Conservation (phyloP, 2,329 filamentous ascomycete genomes). For the Fusarium nematophilum region DNA sequence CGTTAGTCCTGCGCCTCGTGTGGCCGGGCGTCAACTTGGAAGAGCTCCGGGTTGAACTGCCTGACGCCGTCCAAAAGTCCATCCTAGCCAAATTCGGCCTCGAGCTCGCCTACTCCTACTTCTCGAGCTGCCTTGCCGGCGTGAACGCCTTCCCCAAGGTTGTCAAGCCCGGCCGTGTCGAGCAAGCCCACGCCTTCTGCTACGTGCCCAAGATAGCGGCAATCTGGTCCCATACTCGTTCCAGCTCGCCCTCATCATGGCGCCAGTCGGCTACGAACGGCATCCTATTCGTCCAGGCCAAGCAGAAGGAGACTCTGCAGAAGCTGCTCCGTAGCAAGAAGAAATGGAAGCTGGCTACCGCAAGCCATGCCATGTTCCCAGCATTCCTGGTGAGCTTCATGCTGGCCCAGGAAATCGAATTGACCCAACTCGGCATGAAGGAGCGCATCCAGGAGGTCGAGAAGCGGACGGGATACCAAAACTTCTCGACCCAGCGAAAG, state of each 20-base stretch:
- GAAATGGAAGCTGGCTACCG: slow-evolving; percentile 44
- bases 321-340: slow-evolving; percentile 37
- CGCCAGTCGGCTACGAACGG: slow-evolving; percentile 42
- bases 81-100: slow-evolving; percentile 46
- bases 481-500: slow-evolving; percentile 46
- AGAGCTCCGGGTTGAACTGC: slow-evolving; percentile 41
- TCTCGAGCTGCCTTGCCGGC: slow-evolving; percentile 49
- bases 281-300: slow-evolving; percentile 46
- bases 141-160: slow-evolving; percentile 42
- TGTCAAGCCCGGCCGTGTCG: slow-evolving; percentile 1
- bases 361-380: slow-evolving; percentile 50
- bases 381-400: slow-evolving; percentile 49
- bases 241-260: slow-evolving; percentile 9
- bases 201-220: slow-evolving; percentile 54
- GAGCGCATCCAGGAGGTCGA: slow-evolving; percentile 49
- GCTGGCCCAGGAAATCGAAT: slow-evolving; percentile 49
- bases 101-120: slow-evolving; percentile 48
- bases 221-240: slow-evolving; percentile 49
- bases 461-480: slow-evolving; percentile 49
- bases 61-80: slow-evolving; percentile 21
- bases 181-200: slow-evolving; percentile 47
- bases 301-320: slow-evolving; percentile 40
- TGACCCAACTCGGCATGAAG: slow-evolving; percentile 48
- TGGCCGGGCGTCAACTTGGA: slow-evolving; percentile 42
- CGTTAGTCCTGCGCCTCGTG: slow-evolving; percentile 46